phyloP scores from a whole-genome alignment of 1,284 basidiomycete genomes.

The Mycena citricolor region DNA sequence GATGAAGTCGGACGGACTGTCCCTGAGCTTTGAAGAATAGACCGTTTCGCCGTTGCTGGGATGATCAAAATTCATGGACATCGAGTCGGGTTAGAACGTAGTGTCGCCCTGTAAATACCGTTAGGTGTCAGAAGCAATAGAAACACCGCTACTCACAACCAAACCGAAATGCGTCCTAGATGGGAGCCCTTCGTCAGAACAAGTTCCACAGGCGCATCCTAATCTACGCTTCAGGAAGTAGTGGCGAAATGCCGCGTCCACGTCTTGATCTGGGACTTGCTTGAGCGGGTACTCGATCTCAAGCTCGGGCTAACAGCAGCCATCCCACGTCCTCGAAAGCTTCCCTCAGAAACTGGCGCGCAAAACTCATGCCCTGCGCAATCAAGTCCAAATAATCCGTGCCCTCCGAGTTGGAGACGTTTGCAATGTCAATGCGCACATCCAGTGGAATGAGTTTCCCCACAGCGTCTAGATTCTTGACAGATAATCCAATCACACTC shows the following conservation, averaged over 20 bases:
- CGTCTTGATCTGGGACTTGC: conserved; percentile 15
- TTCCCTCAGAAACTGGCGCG: conserved; percentile 25
- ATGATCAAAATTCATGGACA: conserved; percentile 9
- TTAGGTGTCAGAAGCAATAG: background rate
- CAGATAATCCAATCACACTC: conserved; percentile 17
- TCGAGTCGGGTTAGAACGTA: conserved; percentile 7
- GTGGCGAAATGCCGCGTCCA: conserved; percentile 3
- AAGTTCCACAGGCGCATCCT: conserved; percentile 25
- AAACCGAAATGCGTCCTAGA: conserved; percentile 23
- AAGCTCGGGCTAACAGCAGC: conserved; percentile 23
- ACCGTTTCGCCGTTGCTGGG: conserved; percentile 3
- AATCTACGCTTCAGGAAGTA: conserved; percentile 21
- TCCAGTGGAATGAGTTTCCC: conserved; percentile 22
- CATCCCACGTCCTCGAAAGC: conserved; percentile 24
- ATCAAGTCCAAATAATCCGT: conserved; percentile 28
- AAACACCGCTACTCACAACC: conserved; percentile 7
- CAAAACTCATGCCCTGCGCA: conserved; percentile 21
- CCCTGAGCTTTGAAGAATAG: background rate
- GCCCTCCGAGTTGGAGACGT: conserved; percentile 22
- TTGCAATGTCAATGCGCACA: conserved; percentile 22
- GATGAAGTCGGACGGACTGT: conserved; percentile 15
- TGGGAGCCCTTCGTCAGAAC: conserved; percentile 25
- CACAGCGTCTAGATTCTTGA: conserved; percentile 15
- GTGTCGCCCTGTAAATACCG: conserved; percentile 2
- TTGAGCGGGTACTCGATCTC: conserved; percentile 22